phyloP scores from a whole-genome alignment of 257 asterid species.

The Solanum pennellii region DNA sequence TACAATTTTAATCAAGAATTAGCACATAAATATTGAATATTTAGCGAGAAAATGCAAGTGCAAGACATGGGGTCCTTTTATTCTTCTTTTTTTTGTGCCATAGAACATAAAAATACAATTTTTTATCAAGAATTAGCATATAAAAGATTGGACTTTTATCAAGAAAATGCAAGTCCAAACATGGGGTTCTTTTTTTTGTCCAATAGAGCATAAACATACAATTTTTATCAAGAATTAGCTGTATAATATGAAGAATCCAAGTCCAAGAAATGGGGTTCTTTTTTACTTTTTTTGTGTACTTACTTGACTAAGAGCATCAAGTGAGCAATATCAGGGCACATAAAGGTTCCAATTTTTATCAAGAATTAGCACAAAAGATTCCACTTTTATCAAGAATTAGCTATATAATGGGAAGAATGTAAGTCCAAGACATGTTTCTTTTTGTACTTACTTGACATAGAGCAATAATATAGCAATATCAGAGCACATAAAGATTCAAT shows the following conservation, averaged over 20 bases:
- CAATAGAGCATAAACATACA: background rate
- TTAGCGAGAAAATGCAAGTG: background rate
- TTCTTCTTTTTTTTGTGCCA: background rate
- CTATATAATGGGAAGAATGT: background rate
- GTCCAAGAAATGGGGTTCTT: background rate
- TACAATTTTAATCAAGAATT: background rate
- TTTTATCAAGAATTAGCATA: background rate
- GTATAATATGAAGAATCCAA: background rate
- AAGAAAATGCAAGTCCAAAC: background rate
- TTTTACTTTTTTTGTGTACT: background rate
- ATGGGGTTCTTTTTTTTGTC: background rate
- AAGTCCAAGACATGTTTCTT: background rate
- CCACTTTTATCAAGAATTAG: background rate
- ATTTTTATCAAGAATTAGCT: background rate
- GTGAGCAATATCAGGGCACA: constrained; percentile 60
- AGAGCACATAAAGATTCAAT: background rate
- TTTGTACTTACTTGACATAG: background rate
- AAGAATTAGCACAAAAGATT: background rate
- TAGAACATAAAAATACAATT: background rate
- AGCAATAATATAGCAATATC: background rate
- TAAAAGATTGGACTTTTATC: background rate
- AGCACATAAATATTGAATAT: background rate
- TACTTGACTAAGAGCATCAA: constrained; percentile 55
- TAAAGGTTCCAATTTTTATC: background rate
- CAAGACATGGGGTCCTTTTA: background rate